Percentiles rank a stretch among this genome's conserved stretches.
These are phyloP conservation scores for Pythium dissimile DNA, from an alignment of 352 stramenopile species.

Conservation along the genomic window DNA sequence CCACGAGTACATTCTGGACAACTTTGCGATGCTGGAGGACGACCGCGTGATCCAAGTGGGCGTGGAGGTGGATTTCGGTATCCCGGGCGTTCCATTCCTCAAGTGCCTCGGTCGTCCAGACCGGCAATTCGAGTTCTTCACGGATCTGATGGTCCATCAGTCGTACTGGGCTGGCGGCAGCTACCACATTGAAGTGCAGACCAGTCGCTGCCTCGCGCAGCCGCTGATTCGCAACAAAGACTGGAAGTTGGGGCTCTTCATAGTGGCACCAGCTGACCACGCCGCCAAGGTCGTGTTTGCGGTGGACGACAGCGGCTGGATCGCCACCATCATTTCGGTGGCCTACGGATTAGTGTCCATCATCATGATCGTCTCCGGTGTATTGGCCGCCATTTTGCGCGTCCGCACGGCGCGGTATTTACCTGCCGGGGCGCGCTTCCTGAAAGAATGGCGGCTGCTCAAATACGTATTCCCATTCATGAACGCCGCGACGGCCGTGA, in stretches of 20 bases:
- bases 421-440: background rate
- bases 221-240: constrained; percentile 2
- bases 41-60: constrained; percentile 21
- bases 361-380: constrained; percentile 18
- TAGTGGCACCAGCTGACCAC: constrained; percentile 1
- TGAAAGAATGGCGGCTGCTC: constrained; percentile 7
- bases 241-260: constrained; percentile 11
- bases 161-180: constrained; percentile 32
- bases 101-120: constrained; percentile 23
- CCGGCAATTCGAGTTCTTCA: constrained; percentile 29
- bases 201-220: constrained; percentile 16
- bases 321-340: constrained; percentile 7
- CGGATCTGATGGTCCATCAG: constrained; percentile 31
- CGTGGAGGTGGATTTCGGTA: constrained; percentile 23
- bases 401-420: constrained; percentile 8
- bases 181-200: constrained; percentile 31
- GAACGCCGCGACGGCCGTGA: background rate
- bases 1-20: constrained; percentile 25
- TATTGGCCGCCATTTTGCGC: constrained; percentile 14
- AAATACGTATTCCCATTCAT: constrained; percentile 7
- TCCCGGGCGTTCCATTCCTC: constrained; percentile 19
- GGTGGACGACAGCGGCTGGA: constrained; percentile 6
- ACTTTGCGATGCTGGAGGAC: constrained; percentile 23
- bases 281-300: constrained; percentile 12
- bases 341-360: constrained; percentile 25